Evolutionary conservation across 108 stramenopile species (phyloP).

Genomic region (Nannochloropsis salina): DNA sequence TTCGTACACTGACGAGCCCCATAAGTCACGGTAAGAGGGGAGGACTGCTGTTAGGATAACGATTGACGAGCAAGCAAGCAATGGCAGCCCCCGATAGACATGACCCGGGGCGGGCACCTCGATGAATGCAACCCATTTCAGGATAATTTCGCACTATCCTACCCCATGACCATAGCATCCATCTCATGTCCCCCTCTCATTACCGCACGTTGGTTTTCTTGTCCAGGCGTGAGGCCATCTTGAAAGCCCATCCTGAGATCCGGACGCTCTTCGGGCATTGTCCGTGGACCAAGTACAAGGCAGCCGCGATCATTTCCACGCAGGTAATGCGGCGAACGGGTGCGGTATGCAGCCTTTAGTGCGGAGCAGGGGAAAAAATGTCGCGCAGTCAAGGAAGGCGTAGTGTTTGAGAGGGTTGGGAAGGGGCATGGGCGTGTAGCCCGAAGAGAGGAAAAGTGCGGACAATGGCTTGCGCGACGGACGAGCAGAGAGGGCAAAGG

Average conservation of each 20-base stretch:
- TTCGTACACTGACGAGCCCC: constrained; percentile 57
- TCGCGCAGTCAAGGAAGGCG: no score
- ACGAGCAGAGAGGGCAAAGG: background rate
- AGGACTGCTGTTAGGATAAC: background rate
- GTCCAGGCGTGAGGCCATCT: constrained; percentile 64
- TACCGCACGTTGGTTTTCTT: background rate
- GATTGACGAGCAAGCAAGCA: no score
- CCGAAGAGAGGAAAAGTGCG: no score
- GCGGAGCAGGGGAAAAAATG: background rate
- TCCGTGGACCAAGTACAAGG: constrained; percentile 60
- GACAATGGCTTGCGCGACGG: no score
- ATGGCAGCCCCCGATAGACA: no score
- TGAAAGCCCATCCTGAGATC: constrained; percentile 69
- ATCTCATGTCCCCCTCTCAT: background rate
- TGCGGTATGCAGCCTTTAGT: background rate
- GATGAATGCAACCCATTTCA: no score
- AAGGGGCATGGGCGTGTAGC: no score
- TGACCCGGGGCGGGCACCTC: no score
- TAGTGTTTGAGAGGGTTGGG: no score
- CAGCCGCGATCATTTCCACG: constrained; percentile 55
- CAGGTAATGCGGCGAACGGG: constrained; percentile 24
- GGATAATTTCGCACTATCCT: no score
- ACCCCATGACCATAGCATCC: no score
- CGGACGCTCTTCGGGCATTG: constrained; percentile 73
- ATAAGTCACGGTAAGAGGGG: constrained; percentile 24